phyloP scores from a whole-genome alignment of 495 filamentous ascomycete genomes.

The Neohortaea acidophila region DNA sequence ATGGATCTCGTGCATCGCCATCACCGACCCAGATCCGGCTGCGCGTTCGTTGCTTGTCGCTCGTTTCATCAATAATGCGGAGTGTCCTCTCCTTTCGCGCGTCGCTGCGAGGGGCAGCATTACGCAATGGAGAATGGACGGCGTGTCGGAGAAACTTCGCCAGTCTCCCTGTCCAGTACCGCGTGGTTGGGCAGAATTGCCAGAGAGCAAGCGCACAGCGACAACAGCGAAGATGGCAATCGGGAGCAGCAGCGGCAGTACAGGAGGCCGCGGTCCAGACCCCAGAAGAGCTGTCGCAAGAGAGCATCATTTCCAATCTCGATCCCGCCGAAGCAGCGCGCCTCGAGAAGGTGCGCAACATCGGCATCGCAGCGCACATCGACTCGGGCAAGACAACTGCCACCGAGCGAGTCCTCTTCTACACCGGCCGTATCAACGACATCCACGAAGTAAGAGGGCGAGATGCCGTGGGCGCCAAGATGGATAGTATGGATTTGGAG shows the following conservation, averaged over 20 bases:
- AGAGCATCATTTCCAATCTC: constrained; percentile 56
- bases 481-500: constrained; percentile 99
- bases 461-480: constrained; percentile 93
- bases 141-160: constrained; percentile 10
- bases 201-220: constrained; percentile 18
- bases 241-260: constrained; percentile 26
- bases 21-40: no score
- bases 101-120: constrained; percentile 8
- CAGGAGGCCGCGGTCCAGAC: constrained; percentile 48
- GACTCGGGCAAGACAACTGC: constrained; percentile 97
- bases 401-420: constrained; percentile 95
- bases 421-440: constrained; percentile 88
- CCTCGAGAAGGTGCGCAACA: constrained; percentile 72
- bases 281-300: constrained; percentile 45
- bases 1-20: no score
- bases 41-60: background rate
- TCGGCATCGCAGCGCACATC: constrained; percentile 99
- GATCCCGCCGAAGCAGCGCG: constrained; percentile 61
- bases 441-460: constrained; percentile 97
- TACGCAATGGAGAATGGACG: constrained; percentile 6
- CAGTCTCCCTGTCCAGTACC: constrained; percentile 4
- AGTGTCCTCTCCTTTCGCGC: constrained; percentile 5
- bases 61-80: constrained; percentile 7
- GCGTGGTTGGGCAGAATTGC: constrained; percentile 4
- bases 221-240: constrained; percentile 24